These are phyloP conservation scores for Rhodotorula sp. DNA, from an alignment of 1,284 basidiomycete genomes.

Conservation along the genomic window DNA sequence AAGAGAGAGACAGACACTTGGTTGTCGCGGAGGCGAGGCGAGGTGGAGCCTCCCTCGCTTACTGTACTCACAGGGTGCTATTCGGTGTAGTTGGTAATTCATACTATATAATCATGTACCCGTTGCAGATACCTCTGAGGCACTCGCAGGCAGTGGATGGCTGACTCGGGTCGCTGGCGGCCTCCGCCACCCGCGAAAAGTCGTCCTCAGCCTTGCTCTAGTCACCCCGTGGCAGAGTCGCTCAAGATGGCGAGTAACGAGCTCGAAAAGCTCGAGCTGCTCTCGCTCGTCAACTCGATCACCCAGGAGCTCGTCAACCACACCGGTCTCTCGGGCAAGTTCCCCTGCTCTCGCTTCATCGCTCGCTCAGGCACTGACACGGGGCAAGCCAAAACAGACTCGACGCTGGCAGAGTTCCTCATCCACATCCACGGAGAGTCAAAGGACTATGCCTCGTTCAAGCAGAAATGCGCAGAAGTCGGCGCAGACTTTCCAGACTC, in stretches of 20 bases:
- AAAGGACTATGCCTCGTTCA: slow-evolving; percentile 73
- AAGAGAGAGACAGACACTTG: neutral
- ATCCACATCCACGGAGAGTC: slow-evolving; percentile 86
- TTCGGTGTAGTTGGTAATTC: too few relatives aligned
- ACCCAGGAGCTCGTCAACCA: slow-evolving; percentile 88
- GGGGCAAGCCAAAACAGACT: slow-evolving; percentile 7
- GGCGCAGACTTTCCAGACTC: slow-evolving; percentile 86
- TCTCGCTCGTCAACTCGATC: slow-evolving; percentile 83
- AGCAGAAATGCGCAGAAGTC: slow-evolving; percentile 71
- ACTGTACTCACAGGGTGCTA: too few relatives aligned
- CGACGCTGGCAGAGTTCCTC: slow-evolving; percentile 60
- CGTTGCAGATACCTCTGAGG: too few relatives aligned
- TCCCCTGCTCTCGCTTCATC: neutral
- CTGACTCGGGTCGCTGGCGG: neutral
- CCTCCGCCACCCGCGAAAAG: neutral
- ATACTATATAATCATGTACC: too few relatives aligned
- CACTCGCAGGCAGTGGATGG: too few relatives aligned
- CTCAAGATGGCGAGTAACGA: slow-evolving; percentile 24
- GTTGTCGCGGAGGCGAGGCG: neutral
- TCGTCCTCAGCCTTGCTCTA: neutral
- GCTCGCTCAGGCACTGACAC: neutral
- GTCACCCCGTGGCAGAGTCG: too few relatives aligned
- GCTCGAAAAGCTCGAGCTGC: slow-evolving; percentile 67
- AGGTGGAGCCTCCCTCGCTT: too few relatives aligned
- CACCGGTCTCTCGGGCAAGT: slow-evolving; percentile 47